Base-by-base conservation (phyloP, 2,329 filamentous ascomycete genomes). In the Penicillium expansum region DNA sequence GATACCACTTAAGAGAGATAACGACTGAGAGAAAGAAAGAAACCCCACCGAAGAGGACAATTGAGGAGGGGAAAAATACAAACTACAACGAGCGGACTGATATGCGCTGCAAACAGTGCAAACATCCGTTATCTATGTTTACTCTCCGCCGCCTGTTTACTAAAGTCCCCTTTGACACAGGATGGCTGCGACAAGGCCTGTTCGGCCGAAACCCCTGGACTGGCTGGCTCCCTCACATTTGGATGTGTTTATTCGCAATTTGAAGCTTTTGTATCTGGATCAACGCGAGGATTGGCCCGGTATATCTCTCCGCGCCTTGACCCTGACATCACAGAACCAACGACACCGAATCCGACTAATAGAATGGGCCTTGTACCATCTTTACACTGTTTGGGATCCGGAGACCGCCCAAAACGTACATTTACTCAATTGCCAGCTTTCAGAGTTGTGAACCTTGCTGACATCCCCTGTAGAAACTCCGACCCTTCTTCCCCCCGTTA, bases 291-390 rank as follows among this genome's bases (percentile, higher is more conserved):
- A 95, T 75, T 97, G 92, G 90, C 93, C 93, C 0, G 81, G 77
- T 18, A 89, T 97, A 55, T 86, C 84, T 1, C 71, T 81, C 0
- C 80, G 87, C 48, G 89, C 88, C 2, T 91, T 97, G 69, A 84
- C 85, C 3, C 83, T 90, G 66, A 82, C 82, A 0, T 81, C 82
- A 47, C 86, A 88, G 61, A 89, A 89, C 52, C 89, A 93, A 73
- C 94, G 93, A 76, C 88, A 88, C 73, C 85, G 93, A 52, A 86
- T 96, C 37, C 86, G 90, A 65, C 86, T 86, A 58, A 85, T 92
- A 37, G 94, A 99, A 78, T 97, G 93, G 91, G 86, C 88, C 0
- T 79, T 97, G n/a, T 96, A 89, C 73, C 87, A 90, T 50, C 82
- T 99, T 14, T 96, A 96, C 72, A 81, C 83, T 37, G 77, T 95